Conservation (phyloP, 495 filamentous ascomycete genomes). For the Neurospora intermedia region DNA sequence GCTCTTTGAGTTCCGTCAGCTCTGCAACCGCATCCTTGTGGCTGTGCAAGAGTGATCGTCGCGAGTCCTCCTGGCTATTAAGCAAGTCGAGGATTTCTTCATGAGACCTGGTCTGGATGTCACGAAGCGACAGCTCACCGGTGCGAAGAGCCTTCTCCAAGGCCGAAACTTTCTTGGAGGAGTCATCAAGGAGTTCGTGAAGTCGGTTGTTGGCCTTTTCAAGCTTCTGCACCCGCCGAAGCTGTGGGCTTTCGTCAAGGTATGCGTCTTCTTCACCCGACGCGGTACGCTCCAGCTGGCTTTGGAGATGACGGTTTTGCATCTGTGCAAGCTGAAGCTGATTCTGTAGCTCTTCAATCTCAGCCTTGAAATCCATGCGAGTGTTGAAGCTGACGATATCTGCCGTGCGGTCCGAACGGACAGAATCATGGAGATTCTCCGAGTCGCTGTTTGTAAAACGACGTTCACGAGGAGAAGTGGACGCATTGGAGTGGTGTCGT, state of each 20-base stretch:
- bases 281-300: conserved; percentile 58
- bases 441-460: conserved; percentile 59
- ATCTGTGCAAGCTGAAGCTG: conserved; percentile 92
- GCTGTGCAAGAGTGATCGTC: conserved; percentile 66
- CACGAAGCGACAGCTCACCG: conserved; percentile 82
- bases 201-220: conserved; percentile 87
- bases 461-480: conserved; percentile 48
- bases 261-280: conserved; percentile 48
- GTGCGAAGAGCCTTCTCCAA: conserved; percentile 78
- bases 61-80: conserved; percentile 85
- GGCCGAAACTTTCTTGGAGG: conserved; percentile 81
- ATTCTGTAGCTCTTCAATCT: conserved; percentile 88
- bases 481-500: conserved; percentile 60
- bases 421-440: conserved; percentile 55
- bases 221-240: conserved; percentile 76
- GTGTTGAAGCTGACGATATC: conserved; percentile 84
- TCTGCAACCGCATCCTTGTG: conserved; percentile 82
- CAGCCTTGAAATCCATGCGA: conserved; percentile 80
- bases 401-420: conserved; percentile 76
- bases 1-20: conserved; percentile 70
- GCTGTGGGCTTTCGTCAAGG: conserved; percentile 73
- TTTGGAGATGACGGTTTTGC: conserved; percentile 90
- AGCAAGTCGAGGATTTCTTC: conserved; percentile 92
- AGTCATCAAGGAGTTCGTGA: conserved; percentile 93
- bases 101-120: conserved; percentile 87